A percentile compares a stretch with the other conserved stretches of the same genome.
phyloP scores from a whole-genome alignment of 441 rosid species.

The Manihot esculenta region DNA sequence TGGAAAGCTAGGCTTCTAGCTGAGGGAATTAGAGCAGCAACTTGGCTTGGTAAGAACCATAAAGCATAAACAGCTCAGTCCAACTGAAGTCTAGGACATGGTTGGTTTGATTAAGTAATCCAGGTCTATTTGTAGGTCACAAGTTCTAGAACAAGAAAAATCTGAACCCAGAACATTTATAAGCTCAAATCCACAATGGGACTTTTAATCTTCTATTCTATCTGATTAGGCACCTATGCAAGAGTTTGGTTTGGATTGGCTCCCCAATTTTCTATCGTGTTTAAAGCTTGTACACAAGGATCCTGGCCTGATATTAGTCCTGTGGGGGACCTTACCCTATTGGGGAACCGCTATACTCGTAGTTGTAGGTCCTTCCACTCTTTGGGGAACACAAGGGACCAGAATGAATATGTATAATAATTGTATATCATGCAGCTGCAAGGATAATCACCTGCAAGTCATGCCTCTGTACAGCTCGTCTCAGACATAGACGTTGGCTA shows the following conservation, averaged over 20 bases:
- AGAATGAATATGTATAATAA: neutral
- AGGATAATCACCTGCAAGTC: neutral
- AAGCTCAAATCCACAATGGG: too few species aligned
- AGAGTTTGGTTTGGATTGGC: neutral
- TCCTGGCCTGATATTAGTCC: neutral
- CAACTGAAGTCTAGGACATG: neutral
- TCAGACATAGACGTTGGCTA: neutral
- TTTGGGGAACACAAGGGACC: constrained; percentile 3
- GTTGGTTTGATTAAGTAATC: neutral
- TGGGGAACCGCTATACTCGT: neutral
- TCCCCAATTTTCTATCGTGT: neutral
- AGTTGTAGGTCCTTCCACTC: too few species aligned
- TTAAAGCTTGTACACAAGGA: neutral
- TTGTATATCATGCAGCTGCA: neutral
- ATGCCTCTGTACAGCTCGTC: neutral
- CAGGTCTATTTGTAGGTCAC: neutral
- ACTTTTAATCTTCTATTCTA: neutral
- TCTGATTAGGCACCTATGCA: neutral
- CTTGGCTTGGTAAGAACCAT: constrained; percentile 10
- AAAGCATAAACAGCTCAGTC: neutral
- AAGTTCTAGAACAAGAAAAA: neutral
- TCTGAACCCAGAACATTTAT: neutral
- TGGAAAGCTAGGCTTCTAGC: too few species aligned
- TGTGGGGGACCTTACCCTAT: neutral
- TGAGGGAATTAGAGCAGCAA: neutral